Percentiles rank a stretch among this genome's conserved stretches.
phyloP scores from a whole-genome alignment of 305 asterid species.

The Rubia occidens region DNA sequence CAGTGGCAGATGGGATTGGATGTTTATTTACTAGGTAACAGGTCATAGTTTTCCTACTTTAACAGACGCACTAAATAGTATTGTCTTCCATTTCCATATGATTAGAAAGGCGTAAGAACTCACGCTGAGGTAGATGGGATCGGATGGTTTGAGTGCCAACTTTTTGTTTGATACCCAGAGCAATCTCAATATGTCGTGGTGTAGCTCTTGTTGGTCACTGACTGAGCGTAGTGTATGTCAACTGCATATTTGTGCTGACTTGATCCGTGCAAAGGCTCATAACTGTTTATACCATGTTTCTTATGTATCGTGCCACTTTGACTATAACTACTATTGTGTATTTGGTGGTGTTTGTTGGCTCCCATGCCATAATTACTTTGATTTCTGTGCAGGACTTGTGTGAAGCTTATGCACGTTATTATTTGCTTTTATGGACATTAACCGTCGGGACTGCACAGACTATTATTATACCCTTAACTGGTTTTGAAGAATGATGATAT shows the following conservation, averaged over 20 bases:
- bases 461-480: constrained; percentile 2
- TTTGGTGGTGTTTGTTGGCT: neutral
- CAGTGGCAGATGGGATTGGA: neutral
- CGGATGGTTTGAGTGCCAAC: neutral
- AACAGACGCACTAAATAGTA: neutral
- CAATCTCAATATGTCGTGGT: neutral
- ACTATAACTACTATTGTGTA: neutral
- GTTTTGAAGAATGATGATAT: constrained; percentile 11
- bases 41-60: neutral
- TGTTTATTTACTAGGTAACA: neutral
- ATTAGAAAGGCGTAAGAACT: neutral
- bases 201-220: neutral
- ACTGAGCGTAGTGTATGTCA: neutral
- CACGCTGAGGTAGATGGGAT: neutral
- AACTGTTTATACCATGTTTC: neutral
- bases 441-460: neutral
- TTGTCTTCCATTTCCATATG: neutral
- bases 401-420: neutral
- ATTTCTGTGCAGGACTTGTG: constrained; percentile 10
- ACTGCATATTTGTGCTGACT: neutral
- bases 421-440: neutral
- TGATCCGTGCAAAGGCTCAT: neutral
- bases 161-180: neutral
- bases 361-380: constrained; percentile 6
- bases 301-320: neutral